Evolutionary conservation across 306 rosid species (phyloP), one percentile per base, ranked within the genome.

Genomic region (Fragaria vesca): DNA sequence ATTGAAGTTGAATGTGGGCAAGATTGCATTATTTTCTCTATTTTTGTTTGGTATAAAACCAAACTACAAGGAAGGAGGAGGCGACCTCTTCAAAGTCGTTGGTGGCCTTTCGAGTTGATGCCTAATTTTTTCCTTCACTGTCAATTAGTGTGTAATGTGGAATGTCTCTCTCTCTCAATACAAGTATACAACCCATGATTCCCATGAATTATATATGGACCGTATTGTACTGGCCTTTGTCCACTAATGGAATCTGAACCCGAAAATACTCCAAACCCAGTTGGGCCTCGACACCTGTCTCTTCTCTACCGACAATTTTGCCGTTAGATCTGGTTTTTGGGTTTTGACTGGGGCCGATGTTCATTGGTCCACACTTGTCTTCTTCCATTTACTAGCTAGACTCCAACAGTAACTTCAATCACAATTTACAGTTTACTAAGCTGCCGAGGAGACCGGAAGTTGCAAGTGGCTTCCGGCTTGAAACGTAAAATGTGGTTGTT

Each of bases 21-120:
- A 8, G 42, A 66, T 28, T 66, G 70, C 70, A 36, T 17, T 45
- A 38, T 10, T 43, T 9, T 43, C 12, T 10, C 12, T 11, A 43
- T 0, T 45, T 45, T 45, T 54, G 38, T 5, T 21, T 55, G 77
- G 38, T 24, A 24, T 6, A 32, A 65, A 34, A 57, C 32, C 18
- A 18, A 20, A 9, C 1, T 3, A 6, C 1, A 16, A 68, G 51
- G 54, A 36, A 20, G 69, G 32, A 21, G 69, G 32, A 17, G 78
- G 66, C 78, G 85, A 66, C 81, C 26, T 71, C 17, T 77, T 55
- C 66, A 77, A 76, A 71, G 78, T 66, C 71, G 45, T 46, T 21
- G 70, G 45, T 11, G 30, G 45, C 58, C 26, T 4, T 8, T 45
- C 2, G 13, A 45, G 13, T 9, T 11, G 5, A 17, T 60, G 66